These are phyloP conservation scores for Sordariomycetes sp. DNA, from an alignment of 2,329 filamentous ascomycete genomes.

Conservation along the genomic window DNA sequence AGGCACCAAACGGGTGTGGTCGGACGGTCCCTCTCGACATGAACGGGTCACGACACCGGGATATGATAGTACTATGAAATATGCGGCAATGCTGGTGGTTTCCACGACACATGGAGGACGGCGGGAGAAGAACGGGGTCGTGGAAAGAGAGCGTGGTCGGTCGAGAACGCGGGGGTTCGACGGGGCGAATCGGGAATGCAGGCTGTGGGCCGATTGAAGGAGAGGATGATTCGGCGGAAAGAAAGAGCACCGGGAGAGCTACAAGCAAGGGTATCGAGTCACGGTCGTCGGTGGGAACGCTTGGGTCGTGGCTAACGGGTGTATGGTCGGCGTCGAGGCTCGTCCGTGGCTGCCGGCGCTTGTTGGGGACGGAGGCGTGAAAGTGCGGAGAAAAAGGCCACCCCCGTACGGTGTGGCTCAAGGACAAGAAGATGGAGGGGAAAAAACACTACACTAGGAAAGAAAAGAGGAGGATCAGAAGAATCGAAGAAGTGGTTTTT, in stretches of 20 bases:
- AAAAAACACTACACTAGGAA: constrained; percentile 9
- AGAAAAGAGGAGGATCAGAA: not conserved
- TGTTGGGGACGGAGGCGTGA: not conserved
- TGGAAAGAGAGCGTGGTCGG: not conserved
- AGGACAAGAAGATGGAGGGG: not conserved
- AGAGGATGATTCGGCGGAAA: not conserved
- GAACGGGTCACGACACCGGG: not conserved
- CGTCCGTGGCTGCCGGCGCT: not conserved
- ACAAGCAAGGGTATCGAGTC: not conserved
- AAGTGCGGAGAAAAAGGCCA: not conserved
- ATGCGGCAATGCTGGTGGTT: not conserved
- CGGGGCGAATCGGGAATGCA: not conserved
- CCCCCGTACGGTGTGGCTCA: not conserved
- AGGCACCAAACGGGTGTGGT: not conserved
- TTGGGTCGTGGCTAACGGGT: not conserved
- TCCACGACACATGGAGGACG: constrained; percentile 1
- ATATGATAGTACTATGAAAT: not conserved
- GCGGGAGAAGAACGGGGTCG: not conserved
- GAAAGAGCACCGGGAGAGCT: not conserved
- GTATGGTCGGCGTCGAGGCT: not conserved
- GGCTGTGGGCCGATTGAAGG: not conserved
- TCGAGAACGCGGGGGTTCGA: not conserved
- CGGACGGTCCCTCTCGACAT: not conserved
- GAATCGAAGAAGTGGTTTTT: not conserved
- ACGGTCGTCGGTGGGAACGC: not conserved